A percentile compares a stretch with the other conserved stretches of the same genome.
Evolutionary conservation across 345 rosid genomes (phyloP).

Genomic region (Eucalyptus leucophloia): DNA sequence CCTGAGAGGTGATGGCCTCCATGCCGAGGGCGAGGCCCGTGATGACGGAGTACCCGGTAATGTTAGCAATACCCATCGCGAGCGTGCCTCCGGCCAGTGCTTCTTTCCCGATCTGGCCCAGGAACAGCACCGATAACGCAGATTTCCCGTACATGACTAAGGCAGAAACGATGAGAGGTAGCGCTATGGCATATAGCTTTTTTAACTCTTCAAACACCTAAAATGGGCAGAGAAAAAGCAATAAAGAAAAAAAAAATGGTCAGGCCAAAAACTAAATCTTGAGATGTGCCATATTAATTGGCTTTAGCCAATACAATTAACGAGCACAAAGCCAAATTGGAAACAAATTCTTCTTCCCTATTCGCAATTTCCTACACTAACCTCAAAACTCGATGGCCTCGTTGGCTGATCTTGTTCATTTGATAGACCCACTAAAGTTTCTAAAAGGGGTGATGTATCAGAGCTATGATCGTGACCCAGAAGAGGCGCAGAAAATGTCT

Average conservation of each 20-base stretch:
- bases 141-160: constrained; percentile 35
- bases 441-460: background rate
- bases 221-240: background rate
- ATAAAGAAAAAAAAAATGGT: background rate
- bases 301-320: background rate
- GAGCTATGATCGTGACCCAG: background rate
- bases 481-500: background rate
- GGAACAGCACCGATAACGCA: constrained; percentile 25
- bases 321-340: background rate
- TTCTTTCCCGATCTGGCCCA: constrained; percentile 46
- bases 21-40: constrained; percentile 46
- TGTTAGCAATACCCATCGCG: constrained; percentile 39
- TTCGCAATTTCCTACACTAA: background rate
- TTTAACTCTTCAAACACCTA: constrained; percentile 42
- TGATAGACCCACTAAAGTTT: background rate
- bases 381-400: background rate
- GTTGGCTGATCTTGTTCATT: background rate
- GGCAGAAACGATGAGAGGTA: constrained; percentile 44
- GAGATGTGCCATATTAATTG: background rate
- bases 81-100: constrained; percentile 45
- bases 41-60: constrained; percentile 37
- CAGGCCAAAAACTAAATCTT: background rate
- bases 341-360: background rate
- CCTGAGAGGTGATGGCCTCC: constrained; percentile 54
- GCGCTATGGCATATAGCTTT: constrained; percentile 23